Conservation (phyloP, 2,329 filamentous ascomycete species). For the Teratosphaeriaceae sp. region DNA sequence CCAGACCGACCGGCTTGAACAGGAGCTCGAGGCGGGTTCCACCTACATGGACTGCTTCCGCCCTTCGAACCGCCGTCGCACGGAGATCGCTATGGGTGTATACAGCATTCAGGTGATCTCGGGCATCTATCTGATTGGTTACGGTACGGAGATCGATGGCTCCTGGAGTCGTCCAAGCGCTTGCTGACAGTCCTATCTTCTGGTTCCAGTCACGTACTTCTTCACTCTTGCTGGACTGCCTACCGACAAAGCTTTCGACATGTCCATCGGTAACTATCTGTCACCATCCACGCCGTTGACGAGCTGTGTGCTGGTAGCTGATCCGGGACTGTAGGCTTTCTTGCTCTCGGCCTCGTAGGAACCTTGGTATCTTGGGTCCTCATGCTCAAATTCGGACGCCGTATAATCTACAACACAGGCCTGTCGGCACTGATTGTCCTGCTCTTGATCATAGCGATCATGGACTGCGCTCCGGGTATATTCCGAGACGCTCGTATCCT, state of each 20-base stretch:
- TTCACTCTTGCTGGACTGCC: conserved; percentile 39
- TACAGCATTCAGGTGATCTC: conserved; percentile 39
- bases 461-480: conserved; percentile 33
- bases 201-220: conserved; percentile 35
- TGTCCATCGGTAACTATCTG: conserved; percentile 30
- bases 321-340: conserved; percentile 23
- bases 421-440: conserved; percentile 29
- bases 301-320: background rate
- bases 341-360: conserved; percentile 37
- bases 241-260: conserved; percentile 33
- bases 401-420: conserved; percentile 35
- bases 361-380: conserved; percentile 38
- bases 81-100: conserved; percentile 38
- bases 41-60: conserved; percentile 37
- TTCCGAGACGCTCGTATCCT: background rate
- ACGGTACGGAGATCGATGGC: too few relatives aligned
- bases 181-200: too few relatives aligned
- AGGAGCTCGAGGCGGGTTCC: conserved; percentile 34
- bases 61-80: conserved; percentile 36
- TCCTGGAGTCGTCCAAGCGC: too few relatives aligned
- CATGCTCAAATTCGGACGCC: conserved; percentile 32
- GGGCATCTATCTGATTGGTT: conserved; percentile 39
- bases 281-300: too few relatives aligned
- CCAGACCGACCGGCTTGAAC: conserved; percentile 28
- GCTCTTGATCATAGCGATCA: conserved; percentile 32